Base-by-base conservation (phyloP, 257 asterid species). In the Thymus quinquecostatus region DNA sequence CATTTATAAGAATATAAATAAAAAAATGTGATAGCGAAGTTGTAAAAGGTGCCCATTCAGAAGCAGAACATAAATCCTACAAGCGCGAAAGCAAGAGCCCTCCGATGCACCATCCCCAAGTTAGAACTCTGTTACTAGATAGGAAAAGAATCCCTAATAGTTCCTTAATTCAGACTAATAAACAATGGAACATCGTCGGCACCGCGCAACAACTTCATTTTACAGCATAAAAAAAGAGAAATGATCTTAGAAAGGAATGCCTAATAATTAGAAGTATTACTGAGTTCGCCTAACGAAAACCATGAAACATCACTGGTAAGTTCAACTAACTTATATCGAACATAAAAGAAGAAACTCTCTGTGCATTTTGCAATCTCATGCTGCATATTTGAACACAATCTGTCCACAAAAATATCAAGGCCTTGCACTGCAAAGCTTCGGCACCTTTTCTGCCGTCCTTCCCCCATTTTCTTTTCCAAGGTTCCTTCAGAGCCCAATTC, bases 1-100 rank as follows among this genome's bases (percentile, higher is more conserved):
- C 41, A 6, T 6, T 38, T 11, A 53, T 74, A 7, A 74, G 70
- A 79, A 57, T 60, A 55, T 10, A 63, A 51, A 68, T 11, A 2
- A 28, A 45, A 40, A 60, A 3, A 29, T 44, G 41, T 10, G 27
- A 28, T 1, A 44, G 11, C 29, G 14, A 33, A 56, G 51, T n/a
- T 40, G 11, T 21, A 44, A 56, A 34, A 38, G 41, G 28, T 40
- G 21, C 12, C 11, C 8, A 6, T 43, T 11, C 3, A 6, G 47
- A 49, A 51, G 63, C 12, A 47, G 12, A 66, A n/a, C 58, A 58
- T 14, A 34, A 49, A 76, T 33, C 40, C 49, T 45, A 55, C 44
- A 62, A 27, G 5, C 27, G 27, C 38, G 1, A 71, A 8, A 61
- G 8, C 43, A 10, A 57, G 28, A 41, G 5, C 43, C 32, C 63